phyloP scores from a whole-genome alignment of 495 filamentous ascomycete genomes.

The Trichocladium uniseriatum region DNA sequence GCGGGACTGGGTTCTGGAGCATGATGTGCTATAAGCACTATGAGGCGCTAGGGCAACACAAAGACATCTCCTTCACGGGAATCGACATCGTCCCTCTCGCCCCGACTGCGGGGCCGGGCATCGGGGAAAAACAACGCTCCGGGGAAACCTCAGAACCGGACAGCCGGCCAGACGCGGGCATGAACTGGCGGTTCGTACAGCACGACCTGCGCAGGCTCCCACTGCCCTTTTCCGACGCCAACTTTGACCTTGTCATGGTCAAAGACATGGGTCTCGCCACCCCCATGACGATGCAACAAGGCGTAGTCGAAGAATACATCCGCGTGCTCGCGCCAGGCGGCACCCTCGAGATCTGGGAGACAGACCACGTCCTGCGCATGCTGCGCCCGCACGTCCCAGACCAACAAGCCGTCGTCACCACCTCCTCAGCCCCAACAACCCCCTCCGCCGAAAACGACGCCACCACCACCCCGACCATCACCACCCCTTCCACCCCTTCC shows the following conservation, averaged over 20 bases:
- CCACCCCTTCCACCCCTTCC: not conserved
- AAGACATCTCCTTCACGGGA: slow-evolving; percentile 62
- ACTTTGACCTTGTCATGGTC: slow-evolving; percentile 85
- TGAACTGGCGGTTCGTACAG: slow-evolving; percentile 82
- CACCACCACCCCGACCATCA: not conserved
- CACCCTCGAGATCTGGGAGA: slow-evolving; percentile 78
- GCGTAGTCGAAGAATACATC: slow-evolving; percentile 63
- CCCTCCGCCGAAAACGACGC: slow-evolving; percentile 30
- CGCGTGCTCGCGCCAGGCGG: slow-evolving; percentile 73
- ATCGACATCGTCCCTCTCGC: slow-evolving; percentile 74
- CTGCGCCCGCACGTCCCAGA: slow-evolving; percentile 65
- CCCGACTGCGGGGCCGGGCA: slow-evolving; percentile 34
- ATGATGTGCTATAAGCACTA: slow-evolving; percentile 74
- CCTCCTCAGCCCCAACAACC: slow-evolving; percentile 28
- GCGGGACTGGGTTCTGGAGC: slow-evolving; percentile 85
- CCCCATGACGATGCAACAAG: slow-evolving; percentile 51
- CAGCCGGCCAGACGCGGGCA: slow-evolving; percentile 47
- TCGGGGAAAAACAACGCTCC: no score
- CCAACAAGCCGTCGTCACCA: not conserved
- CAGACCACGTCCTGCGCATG: slow-evolving; percentile 67
- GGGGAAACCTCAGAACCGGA: no score
- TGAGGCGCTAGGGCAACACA: slow-evolving; percentile 45
- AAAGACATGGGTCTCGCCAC: slow-evolving; percentile 74
- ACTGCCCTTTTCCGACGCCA: slow-evolving; percentile 69
- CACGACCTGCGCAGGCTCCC: slow-evolving; percentile 70